Evolutionary conservation across 805 yeast species (phyloP).

Genomic region (Kuraishia cidri): DNA sequence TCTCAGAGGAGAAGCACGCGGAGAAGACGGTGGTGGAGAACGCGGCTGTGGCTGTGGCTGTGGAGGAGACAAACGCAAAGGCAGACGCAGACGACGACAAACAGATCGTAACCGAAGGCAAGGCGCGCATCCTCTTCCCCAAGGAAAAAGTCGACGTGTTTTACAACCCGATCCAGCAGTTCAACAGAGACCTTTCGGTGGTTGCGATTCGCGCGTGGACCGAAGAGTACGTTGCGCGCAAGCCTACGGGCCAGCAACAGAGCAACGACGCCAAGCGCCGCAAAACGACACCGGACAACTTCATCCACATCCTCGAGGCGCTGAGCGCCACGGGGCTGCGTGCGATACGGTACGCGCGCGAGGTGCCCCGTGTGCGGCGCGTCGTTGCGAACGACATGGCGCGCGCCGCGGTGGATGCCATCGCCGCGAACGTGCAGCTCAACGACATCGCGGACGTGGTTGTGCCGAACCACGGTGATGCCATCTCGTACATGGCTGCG

Average conservation of each 20-base stretch:
- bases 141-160: constrained; percentile 71
- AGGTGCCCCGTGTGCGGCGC: constrained; percentile 64
- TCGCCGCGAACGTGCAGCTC: constrained; percentile 58
- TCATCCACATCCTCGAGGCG: constrained; percentile 75
- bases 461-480: constrained; percentile 74
- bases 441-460: constrained; percentile 56
- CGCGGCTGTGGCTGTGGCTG: not conserved
- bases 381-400: constrained; percentile 88
- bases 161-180: constrained; percentile 95
- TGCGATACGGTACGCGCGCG: constrained; percentile 89
- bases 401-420: constrained; percentile 77
- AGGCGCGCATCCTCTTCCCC: constrained; percentile 75
- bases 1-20: no score
- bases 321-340: constrained; percentile 92
- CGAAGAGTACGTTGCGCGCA: constrained; percentile 38
- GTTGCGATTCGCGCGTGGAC: constrained; percentile 84
- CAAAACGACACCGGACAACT: constrained; percentile 22
- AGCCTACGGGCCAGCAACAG: constrained; percentile 5
- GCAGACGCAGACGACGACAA: no score
- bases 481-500: constrained; percentile 71
- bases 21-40: not conserved
- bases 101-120: constrained; percentile 48
- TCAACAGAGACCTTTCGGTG: constrained; percentile 86
- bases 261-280: constrained; percentile 1
- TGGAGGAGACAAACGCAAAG: not conserved